A percentile compares a stretch with the other conserved stretches of the same genome.
These are phyloP conservation scores for Houttuynia cordata DNA, from an alignment of 164 flowering plant species.

Conservation along the genomic window DNA sequence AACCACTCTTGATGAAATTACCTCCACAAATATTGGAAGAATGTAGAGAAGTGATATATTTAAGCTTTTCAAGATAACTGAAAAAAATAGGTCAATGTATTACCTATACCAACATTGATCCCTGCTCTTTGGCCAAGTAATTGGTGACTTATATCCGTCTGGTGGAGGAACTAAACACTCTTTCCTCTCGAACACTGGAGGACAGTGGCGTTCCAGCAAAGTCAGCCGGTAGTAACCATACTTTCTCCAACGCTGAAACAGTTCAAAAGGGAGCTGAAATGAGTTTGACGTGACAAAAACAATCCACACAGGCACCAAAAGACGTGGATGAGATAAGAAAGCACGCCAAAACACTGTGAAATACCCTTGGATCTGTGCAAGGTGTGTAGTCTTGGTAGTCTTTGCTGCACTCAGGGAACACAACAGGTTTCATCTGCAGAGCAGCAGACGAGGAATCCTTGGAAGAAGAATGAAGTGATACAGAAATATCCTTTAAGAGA, in stretches of 20 bases:
- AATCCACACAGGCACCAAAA: background rate
- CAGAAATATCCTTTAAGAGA: conserved; percentile 15
- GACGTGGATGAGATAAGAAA: background rate
- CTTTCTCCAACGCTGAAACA: conserved; percentile 71
- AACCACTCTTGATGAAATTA: too few relatives aligned
- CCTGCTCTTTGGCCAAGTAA: conserved; percentile 89
- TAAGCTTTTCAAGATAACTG: background rate
- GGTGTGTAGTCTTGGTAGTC: conserved; percentile 94
- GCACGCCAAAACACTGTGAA: background rate
- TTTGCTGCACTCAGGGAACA: conserved; percentile 57
- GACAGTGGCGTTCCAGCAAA: conserved; percentile 93
- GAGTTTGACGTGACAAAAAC: background rate
- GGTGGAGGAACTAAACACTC: conserved; percentile 92
- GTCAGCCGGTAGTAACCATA: conserved; percentile 67
- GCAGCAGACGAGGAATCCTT: conserved; percentile 26
- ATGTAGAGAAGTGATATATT: background rate
- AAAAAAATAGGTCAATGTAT: background rate
- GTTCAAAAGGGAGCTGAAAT: background rate
- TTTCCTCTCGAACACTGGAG: conserved; percentile 77
- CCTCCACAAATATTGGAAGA: background rate
- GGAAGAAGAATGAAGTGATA: conserved; percentile 18
- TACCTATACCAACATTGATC: conserved; percentile 98
- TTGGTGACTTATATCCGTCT: conserved; percentile 82
- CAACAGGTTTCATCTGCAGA: conserved; percentile 39
- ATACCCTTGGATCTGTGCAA: conserved; percentile 96